These are phyloP conservation scores for Aspergillus quadrilineatus DNA, from an alignment of 2,329 filamentous ascomycete genomes.

Conservation along the genomic window DNA sequence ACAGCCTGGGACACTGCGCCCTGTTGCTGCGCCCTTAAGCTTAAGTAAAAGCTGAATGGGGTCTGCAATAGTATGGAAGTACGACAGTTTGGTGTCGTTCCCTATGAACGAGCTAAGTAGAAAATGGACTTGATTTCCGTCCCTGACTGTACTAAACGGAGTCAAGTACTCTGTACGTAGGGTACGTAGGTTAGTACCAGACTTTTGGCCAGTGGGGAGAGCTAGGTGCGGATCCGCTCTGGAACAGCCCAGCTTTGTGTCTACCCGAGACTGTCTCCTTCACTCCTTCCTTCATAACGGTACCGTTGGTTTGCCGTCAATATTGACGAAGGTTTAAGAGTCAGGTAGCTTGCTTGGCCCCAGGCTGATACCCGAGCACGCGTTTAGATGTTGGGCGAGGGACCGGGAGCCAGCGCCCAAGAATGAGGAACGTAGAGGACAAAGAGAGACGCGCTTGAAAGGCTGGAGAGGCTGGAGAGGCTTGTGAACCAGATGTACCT, in stretches of 20 bases:
- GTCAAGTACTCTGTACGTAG: background rate
- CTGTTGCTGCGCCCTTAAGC: background rate
- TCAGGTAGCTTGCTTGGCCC: background rate
- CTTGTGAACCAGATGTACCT: background rate
- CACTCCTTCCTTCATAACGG: background rate
- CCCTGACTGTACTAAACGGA: too few relatives aligned
- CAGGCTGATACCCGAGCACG: background rate
- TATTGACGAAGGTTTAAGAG: background rate
- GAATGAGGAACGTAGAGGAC: too few relatives aligned
- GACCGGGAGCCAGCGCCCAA: too few relatives aligned
- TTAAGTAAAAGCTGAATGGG: too few relatives aligned
- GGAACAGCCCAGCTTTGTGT: constrained; percentile 19
- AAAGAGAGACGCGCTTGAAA: background rate
- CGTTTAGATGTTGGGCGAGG: background rate
- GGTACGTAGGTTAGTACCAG: background rate
- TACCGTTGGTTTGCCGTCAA: background rate
- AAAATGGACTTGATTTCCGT: too few relatives aligned
- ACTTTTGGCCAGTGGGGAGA: constrained; percentile 8
- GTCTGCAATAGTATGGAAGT: too few relatives aligned
- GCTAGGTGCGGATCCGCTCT: constrained; percentile 28
- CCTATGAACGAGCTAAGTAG: too few relatives aligned
- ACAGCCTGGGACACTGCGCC: background rate
- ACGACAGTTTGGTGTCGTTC: too few relatives aligned
- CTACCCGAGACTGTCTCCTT: constrained; percentile 21
- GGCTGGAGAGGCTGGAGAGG: background rate